Evolutionary conservation across 2,329 filamentous ascomycete genomes (phyloP), one percentile per base, ranked within the genome.

Genomic region (Cadophora sp.): DNA sequence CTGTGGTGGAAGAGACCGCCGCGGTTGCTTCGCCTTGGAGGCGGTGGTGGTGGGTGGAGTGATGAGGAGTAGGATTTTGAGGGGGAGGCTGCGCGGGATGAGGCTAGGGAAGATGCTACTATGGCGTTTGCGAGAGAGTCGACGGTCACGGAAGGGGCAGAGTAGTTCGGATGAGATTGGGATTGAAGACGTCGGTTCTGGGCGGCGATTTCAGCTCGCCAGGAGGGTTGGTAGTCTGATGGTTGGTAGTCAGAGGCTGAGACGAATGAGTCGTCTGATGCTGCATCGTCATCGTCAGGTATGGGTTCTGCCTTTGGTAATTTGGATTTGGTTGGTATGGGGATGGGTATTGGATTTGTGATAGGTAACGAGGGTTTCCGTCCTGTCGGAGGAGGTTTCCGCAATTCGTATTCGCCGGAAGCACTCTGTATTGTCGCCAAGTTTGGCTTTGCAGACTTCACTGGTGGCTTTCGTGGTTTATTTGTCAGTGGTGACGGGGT

Each of bases 71-170:
- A 12, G 40, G 31, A 60, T 61, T 68, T 73, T 3, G 75, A 69
- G 11, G 82, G 82, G 0, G 81, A 82, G 5, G 74, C 77, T 26
- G 78, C 80, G 11, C 88, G 87, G 1, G 89, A 84, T 0, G 91
- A 88, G 5, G 92, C 92, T 0, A 94, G 82, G 27, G 89, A 91
- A 1, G 91, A 89, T 1, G 91, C 92, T 74, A 94, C 86, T 67
- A 94, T 93, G 70, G 92, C 92, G 73, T 88, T 87, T 14, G 91
- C 89, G 8, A 94, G 85, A 0, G 89, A 89, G 68, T 90, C 86
- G 11, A 92, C 83, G 0, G 86, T 85, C 31, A 89, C 82, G 62
- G 66, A 67, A 27, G 72, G 73, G 37, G 68, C 67, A 29, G 73
- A 73, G 11, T 58, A 50, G 16, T 59, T 64, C 27, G 66, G 72